These are phyloP conservation scores for Hypericum androsaemum DNA, from an alignment of 345 rosid genomes.

Conservation along the genomic window DNA sequence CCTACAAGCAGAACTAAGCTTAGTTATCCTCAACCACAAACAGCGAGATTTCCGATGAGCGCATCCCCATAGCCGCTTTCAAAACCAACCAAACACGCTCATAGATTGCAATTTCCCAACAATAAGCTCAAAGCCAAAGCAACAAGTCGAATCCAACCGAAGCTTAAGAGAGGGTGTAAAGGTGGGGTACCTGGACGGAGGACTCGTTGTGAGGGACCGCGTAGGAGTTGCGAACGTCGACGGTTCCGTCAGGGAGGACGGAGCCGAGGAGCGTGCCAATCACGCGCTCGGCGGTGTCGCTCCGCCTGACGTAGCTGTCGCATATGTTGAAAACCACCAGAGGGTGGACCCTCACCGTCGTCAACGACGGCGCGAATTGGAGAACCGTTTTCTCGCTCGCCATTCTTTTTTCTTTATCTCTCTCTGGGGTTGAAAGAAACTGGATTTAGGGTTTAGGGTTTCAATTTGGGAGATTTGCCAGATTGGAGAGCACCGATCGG, in stretches of 20 bases:
- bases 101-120: no score
- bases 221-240: slow-evolving; percentile 85
- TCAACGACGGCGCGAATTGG: slow-evolving; percentile 38
- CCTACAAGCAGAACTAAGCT: no score
- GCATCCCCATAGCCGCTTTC: no score
- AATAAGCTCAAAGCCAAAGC: neutral
- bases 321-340: slow-evolving; percentile 86
- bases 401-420: slow-evolving; percentile 27
- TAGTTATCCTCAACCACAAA: no score
- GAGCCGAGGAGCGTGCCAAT: slow-evolving; percentile 97
- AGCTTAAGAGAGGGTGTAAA: neutral
- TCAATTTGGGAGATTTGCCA: neutral
- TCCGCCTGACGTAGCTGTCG: slow-evolving; percentile 90
- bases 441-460: neutral
- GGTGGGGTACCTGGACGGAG: slow-evolving; percentile 56
- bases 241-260: slow-evolving; percentile 71
- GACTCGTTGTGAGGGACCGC: slow-evolving; percentile 97
- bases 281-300: slow-evolving; percentile 86
- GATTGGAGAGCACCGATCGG: neutral
- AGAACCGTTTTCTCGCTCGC: slow-evolving; percentile 63
- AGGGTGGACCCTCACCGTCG: slow-evolving; percentile 75
- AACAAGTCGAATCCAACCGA: neutral
- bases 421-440: neutral
- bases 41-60: no score
- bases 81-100: no score